These are phyloP conservation scores for Curvularia verruculosa DNA, from an alignment of 2,329 filamentous ascomycete species.

Conservation along the genomic window DNA sequence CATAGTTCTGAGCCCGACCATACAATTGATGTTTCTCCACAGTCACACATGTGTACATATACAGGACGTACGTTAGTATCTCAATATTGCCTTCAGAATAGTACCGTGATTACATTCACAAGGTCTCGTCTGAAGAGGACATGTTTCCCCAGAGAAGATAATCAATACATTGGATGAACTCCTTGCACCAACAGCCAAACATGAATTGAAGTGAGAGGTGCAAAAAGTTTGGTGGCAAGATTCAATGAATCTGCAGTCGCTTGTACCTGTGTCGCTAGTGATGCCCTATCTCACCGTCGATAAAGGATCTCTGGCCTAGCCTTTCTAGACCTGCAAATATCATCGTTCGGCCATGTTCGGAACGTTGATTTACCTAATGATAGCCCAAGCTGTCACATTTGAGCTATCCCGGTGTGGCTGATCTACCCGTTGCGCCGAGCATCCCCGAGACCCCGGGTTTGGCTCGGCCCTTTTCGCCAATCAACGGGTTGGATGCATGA, in stretches of 20 bases:
- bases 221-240: not conserved
- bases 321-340: not conserved
- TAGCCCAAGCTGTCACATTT: not conserved
- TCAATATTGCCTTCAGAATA: not conserved
- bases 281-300: not conserved
- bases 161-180: not conserved
- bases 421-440: slow-evolving; percentile 12
- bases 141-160: not conserved
- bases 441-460: slow-evolving; percentile 16
- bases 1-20: too few species aligned
- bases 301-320: not conserved
- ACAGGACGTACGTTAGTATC: too few species aligned
- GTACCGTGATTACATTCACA: not conserved
- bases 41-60: too few species aligned
- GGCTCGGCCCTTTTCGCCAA: slow-evolving; percentile 1
- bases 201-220: not conserved
- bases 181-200: not conserved
- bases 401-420: slow-evolving; percentile 1
- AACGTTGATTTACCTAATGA: not conserved
- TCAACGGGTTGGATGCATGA: not conserved
- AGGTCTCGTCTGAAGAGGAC: not conserved
- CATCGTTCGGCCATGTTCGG: not conserved
- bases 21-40: too few species aligned
- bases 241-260: not conserved
- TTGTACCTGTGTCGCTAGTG: not conserved